Evolutionary conservation across 352 stramenopile genomes (phyloP), one percentile per base, ranked within the genome.

Genomic region (Globisporangium nunn): DNA sequence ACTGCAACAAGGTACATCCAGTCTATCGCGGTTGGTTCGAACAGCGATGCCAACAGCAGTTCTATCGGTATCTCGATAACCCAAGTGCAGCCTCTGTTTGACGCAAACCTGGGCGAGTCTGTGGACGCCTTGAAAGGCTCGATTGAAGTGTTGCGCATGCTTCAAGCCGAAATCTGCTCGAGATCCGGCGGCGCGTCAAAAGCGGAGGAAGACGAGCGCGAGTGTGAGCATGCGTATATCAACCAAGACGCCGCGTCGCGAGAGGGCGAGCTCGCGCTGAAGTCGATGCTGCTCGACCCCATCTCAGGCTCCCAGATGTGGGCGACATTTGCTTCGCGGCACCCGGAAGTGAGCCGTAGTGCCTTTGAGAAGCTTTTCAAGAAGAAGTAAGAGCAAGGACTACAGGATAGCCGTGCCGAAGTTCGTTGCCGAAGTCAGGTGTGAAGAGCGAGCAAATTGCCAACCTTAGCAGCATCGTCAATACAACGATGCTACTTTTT

Each of bases 201-300:
- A 54, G 23, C 18, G 12, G 12, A 40, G 8, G 10, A 10, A 8
- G 60, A 62, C 2, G 48, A 61, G 64, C 18, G 66, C 39, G 59
- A 43, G 44, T 43, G 65, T 43, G 50, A 70, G 66, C 48, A 35
- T 35, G 48, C 59, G 58, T 70, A 72, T 45, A 58, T 78, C 6
- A 41, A 48, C 10, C 67, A 63, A 30, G 70, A 78, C 40, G 61
- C 64, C 1, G 65, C 65, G 6, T 54, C 70, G 5, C 48, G 70
- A 18, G 67, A 78, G 14, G 70, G 70, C 11, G 67, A 78, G 28
- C 61, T 78, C 23, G 70, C 70, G 18, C 69, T 78, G 31, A 33
- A 48, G 4, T 61, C 70, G 15, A 78, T 78, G 70, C 31, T 74
- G 11, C 49, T 68, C 1, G 70, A 75, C 17, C 62, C 70, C 0